phyloP scores from a whole-genome alignment of 768 basidiomycete species.

The Lepiota brunneoincarnata region DNA sequence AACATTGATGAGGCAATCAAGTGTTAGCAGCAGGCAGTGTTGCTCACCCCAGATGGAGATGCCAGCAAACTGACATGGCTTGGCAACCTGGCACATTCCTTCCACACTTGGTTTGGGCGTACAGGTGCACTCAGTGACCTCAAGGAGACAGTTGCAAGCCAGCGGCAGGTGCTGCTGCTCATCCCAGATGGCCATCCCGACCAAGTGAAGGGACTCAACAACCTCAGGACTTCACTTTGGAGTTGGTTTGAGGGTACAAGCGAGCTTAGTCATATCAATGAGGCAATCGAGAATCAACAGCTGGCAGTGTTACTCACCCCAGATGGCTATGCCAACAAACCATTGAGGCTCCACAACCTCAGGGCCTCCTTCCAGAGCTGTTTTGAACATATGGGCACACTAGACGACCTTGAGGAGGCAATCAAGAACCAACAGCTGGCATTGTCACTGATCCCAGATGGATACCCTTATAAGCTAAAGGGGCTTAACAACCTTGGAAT shows the following conservation, averaged over 20 bases:
- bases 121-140: background rate
- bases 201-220: too few species aligned
- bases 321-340: background rate
- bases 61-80: background rate
- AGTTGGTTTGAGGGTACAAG: background rate
- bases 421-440: background rate
- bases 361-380: background rate
- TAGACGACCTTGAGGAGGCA: background rate
- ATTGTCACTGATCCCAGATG: background rate
- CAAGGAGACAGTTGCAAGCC: background rate
- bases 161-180: background rate
- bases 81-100: background rate
- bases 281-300: background rate
- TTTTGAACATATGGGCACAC: background rate
- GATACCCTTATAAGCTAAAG: background rate
- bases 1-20: too few species aligned
- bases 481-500: background rate
- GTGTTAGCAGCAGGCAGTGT: too few species aligned
- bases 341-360: background rate
- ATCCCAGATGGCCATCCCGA: background rate
- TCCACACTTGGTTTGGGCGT: background rate
- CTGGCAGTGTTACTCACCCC: background rate
- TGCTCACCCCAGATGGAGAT: background rate
- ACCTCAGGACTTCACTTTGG: too few species aligned
- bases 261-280: background rate